These are phyloP conservation scores for Backusella luteola DNA, from an alignment of 192 early-diverging fungal genomes.

Conservation along the genomic window DNA sequence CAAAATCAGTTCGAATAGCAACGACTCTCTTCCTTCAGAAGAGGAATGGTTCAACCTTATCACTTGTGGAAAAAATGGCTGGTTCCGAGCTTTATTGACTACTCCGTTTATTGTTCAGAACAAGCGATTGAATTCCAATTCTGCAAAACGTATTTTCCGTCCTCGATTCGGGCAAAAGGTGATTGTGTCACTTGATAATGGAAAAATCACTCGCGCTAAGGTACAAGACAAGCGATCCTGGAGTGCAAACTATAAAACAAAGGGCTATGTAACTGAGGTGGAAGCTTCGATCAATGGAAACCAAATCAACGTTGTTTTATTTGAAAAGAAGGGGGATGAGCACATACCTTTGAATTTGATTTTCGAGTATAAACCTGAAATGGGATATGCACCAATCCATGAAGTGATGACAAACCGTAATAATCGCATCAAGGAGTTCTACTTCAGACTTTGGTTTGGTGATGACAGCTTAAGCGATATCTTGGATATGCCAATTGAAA, in stretches of 20 bases:
- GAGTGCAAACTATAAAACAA: conserved; percentile 51
- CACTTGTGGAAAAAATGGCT: conserved; percentile 68
- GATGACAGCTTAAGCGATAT: conserved; percentile 47
- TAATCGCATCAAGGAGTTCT: conserved; percentile 85
- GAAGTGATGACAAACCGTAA: conserved; percentile 83
- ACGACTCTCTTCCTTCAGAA: conserved; percentile 51
- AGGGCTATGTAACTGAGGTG: conserved; percentile 44
- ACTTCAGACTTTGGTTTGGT: conserved; percentile 82
- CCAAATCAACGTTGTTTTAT: conserved; percentile 59
- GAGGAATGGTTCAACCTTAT: conserved; percentile 71
- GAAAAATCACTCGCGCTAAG: conserved; percentile 44
- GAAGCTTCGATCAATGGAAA: conserved; percentile 50
- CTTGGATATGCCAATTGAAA: conserved; percentile 53
- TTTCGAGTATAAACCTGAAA: conserved; percentile 79
- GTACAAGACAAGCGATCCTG: conserved; percentile 52
- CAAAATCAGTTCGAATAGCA: conserved; percentile 50
- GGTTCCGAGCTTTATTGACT: conserved; percentile 84
- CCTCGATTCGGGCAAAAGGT: conserved; percentile 61
- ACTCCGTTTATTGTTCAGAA: conserved; percentile 77
- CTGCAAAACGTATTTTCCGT: conserved; percentile 59
- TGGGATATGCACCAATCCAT: conserved; percentile 83
- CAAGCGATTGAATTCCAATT: conserved; percentile 63
- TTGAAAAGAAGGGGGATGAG: conserved; percentile 60
- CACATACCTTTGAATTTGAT: conserved; percentile 75
- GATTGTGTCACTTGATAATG: conserved; percentile 30